A percentile compares a stretch with the other conserved stretches of the same genome.
Evolutionary conservation across 2,329 filamentous ascomycete species (phyloP).

Genomic region (Fusarium praegraminearum): DNA sequence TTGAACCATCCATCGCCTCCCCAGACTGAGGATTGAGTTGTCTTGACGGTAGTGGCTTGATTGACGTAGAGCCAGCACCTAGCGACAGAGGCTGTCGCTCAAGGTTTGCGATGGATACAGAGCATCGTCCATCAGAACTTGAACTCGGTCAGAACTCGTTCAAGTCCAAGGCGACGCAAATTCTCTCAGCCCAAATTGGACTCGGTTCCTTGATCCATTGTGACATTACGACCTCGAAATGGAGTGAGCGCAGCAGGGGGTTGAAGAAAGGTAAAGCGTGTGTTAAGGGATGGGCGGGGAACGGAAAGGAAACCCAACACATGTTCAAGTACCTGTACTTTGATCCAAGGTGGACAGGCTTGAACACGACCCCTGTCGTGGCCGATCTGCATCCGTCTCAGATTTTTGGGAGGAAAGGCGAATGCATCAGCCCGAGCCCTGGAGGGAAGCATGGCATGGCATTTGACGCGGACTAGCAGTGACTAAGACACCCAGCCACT

Average conservation of each 20-base stretch:
- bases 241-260: conserved; percentile 40
- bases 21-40: conserved; percentile 28
- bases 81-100: background rate
- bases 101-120: background rate
- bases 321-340: conserved; percentile 48
- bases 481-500: conserved; percentile 32
- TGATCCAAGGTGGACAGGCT: conserved; percentile 35
- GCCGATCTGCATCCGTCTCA: conserved; percentile 55
- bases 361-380: conserved; percentile 46
- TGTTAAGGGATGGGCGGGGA: conserved; percentile 39
- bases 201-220: conserved; percentile 33
- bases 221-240: conserved; percentile 43
- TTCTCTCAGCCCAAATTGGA: conserved; percentile 23
- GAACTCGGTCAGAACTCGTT: background rate
- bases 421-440: conserved; percentile 48
- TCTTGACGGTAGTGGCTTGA: conserved; percentile 5
- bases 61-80: background rate
- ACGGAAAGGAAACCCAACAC: conserved; percentile 45
- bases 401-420: conserved; percentile 49
- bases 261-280: conserved; percentile 5
- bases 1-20: conserved; percentile 39
- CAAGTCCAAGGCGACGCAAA: background rate
- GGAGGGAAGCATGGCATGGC: conserved; percentile 43
- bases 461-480: conserved; percentile 36
- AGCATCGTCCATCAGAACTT: background rate